phyloP scores from a whole-genome alignment of 1,284 basidiomycete genomes.

The Mycena citricolor region DNA sequence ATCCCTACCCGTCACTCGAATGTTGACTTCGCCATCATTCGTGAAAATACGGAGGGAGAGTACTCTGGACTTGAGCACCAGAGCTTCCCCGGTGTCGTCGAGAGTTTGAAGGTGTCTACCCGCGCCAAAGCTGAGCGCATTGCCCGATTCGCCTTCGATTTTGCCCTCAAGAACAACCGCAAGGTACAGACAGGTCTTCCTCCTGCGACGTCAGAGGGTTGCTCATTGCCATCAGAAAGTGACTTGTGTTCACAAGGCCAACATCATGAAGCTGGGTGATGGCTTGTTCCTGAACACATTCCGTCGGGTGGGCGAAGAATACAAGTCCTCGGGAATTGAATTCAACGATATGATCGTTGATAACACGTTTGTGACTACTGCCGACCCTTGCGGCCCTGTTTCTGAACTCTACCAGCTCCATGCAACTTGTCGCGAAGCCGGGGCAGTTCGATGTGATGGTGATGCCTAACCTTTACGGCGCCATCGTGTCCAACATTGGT shows the following conservation, averaged over 20 bases:
- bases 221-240: conserved; percentile 72
- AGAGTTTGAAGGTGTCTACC: conserved; percentile 97
- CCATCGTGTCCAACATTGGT: conserved; percentile 98
- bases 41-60: conserved; percentile 99
- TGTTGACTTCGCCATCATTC: conserved; percentile 99
- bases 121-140: conserved; percentile 96
- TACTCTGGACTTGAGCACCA: conserved; percentile 99
- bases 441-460: conserved; percentile 99
- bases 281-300: conserved; percentile 99
- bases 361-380: conserved; percentile 72
- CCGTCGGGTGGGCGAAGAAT: conserved; percentile 93
- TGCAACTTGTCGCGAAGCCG: conserved; percentile 97
- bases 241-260: conserved; percentile 99
- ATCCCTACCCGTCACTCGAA: conserved; percentile 95
- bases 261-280: conserved; percentile 99
- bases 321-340: conserved; percentile 90
- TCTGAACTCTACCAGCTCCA: conserved; percentile 59
- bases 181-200: conserved; percentile 56
- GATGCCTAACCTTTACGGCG: conserved; percentile 96
- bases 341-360: conserved; percentile 99
- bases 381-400: conserved; percentile 2
- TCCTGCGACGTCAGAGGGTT: neutral
- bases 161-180: conserved; percentile 97
- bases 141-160: conserved; percentile 97
- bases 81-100: conserved; percentile 97